Evolutionary conservation across 108 stramenopile genomes (phyloP).

Genomic region (Cyclostephanos tholiformis): DNA sequence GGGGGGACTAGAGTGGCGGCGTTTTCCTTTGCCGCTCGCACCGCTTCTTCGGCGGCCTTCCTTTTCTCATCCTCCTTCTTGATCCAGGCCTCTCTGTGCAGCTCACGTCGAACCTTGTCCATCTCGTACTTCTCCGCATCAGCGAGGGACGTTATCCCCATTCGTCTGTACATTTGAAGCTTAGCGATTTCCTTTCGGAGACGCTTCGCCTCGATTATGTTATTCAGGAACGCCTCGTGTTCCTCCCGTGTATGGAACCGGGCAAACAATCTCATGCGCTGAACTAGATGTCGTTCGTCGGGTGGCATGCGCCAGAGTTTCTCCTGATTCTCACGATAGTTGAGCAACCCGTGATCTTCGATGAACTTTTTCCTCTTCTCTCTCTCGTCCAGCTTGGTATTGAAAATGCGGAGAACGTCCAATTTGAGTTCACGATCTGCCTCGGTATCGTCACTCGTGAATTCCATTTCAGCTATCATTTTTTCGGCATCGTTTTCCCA

Average conservation of each 20-base stretch:
- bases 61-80: conserved; percentile 61
- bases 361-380: conserved; percentile 87
- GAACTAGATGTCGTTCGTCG: conserved; percentile 91
- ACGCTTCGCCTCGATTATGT: conserved; percentile 81
- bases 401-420: conserved; percentile 88
- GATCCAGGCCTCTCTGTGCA: conserved; percentile 65
- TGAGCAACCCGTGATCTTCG: conserved; percentile 70
- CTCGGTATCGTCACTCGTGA: conserved; percentile 72
- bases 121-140: conserved; percentile 89
- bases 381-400: conserved; percentile 86
- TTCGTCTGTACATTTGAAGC: conserved; percentile 89
- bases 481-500: conserved; percentile 95
- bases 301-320: conserved; percentile 63
- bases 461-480: conserved; percentile 92
- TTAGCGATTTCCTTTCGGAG: conserved; percentile 94
- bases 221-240: conserved; percentile 82
- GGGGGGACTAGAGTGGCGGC: conserved; percentile 10
- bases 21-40: conserved; percentile 37
- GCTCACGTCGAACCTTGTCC: conserved; percentile 77
- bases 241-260: conserved; percentile 88
- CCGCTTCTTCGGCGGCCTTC: conserved; percentile 51
- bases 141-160: conserved; percentile 78
- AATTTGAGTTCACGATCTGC: conserved; percentile 88
- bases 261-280: conserved; percentile 89
- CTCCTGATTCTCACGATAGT: conserved; percentile 79